Evolutionary conservation across 805 yeast species (phyloP).

Genomic region (Priceomyces medius): DNA sequence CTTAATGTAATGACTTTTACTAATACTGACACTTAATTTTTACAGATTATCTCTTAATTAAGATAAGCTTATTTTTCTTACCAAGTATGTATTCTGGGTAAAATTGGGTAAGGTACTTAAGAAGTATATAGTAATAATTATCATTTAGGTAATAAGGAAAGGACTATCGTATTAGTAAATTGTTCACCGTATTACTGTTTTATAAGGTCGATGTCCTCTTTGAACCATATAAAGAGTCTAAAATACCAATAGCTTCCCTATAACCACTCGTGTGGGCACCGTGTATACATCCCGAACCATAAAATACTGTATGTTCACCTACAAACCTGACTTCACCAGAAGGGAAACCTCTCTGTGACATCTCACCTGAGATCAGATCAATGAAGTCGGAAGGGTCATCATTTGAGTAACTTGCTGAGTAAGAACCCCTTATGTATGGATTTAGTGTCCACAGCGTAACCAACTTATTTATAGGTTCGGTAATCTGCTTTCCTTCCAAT

Average conservation of each 20-base stretch:
- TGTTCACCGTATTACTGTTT: too few relatives aligned
- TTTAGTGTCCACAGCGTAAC: conserved; percentile 76
- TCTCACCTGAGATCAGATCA: conserved; percentile 51
- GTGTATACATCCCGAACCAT: conserved; percentile 90
- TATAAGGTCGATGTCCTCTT: too few relatives aligned
- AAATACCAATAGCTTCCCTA: conserved; percentile 47
- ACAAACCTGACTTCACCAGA: conserved; percentile 69
- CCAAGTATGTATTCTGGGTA: too few relatives aligned
- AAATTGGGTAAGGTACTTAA: too few relatives aligned
- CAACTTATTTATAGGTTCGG: conserved; percentile 36
- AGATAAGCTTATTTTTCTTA: too few relatives aligned
- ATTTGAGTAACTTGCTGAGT: conserved; percentile 65
- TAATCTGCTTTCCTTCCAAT: conserved; percentile 12
- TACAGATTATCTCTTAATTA: too few relatives aligned
- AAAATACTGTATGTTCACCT: conserved; percentile 84
- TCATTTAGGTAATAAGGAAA: too few relatives aligned
- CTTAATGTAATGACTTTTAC: too few relatives aligned
- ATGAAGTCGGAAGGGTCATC: conserved; percentile 68
- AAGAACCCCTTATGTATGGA: conserved; percentile 78
- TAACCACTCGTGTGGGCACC: conserved; percentile 83
- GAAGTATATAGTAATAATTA: too few relatives aligned
- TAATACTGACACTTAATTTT: too few relatives aligned
- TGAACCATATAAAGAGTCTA: neutral
- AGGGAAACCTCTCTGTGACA: conserved; percentile 26
- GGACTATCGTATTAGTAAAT: too few relatives aligned